A percentile compares a stretch with the other conserved stretches of the same genome.
phyloP scores from a whole-genome alignment of 176 grass and related monocot genomes.

The Raddia guianensis region DNA sequence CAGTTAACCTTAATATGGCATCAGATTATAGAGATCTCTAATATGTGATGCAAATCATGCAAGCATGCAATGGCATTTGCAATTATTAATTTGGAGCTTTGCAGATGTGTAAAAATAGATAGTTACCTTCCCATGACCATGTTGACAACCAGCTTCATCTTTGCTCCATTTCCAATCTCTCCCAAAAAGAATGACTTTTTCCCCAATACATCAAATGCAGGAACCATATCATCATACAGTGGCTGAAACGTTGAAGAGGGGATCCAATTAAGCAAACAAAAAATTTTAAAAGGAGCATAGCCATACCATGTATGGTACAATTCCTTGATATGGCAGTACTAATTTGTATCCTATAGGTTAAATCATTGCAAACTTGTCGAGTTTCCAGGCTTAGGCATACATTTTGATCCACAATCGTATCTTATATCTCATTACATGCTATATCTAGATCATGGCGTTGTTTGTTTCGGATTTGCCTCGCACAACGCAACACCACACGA shows the following conservation, averaged over 20 bases:
- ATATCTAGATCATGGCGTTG: conserved; percentile 25
- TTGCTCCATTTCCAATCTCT: conserved; percentile 91
- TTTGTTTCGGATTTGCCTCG: too few relatives aligned
- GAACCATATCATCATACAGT: conserved; percentile 84
- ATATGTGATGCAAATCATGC: background rate
- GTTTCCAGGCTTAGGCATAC: conserved; percentile 9
- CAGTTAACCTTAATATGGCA: conserved; percentile 23
- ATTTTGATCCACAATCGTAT: background rate
- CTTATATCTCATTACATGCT: background rate
- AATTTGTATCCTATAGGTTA: background rate
- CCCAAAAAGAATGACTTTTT: conserved; percentile 95
- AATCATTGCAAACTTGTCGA: background rate
- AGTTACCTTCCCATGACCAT: conserved; percentile 97
- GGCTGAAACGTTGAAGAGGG: conserved; percentile 43
- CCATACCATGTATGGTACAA: background rate
- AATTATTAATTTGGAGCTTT: background rate
- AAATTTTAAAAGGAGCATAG: background rate
- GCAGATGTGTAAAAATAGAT: conserved; percentile 19
- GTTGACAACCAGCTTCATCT: conserved; percentile 98
- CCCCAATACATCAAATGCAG: conserved; percentile 83
- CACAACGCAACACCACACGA: too few relatives aligned
- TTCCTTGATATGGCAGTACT: conserved; percentile 15
- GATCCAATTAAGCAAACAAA: conserved; percentile 20
- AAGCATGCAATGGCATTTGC: conserved; percentile 11
- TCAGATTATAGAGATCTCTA: background rate